Base-by-base conservation (phyloP, 768 basidiomycete genomes). In the Mycena leptocephala region DNA sequence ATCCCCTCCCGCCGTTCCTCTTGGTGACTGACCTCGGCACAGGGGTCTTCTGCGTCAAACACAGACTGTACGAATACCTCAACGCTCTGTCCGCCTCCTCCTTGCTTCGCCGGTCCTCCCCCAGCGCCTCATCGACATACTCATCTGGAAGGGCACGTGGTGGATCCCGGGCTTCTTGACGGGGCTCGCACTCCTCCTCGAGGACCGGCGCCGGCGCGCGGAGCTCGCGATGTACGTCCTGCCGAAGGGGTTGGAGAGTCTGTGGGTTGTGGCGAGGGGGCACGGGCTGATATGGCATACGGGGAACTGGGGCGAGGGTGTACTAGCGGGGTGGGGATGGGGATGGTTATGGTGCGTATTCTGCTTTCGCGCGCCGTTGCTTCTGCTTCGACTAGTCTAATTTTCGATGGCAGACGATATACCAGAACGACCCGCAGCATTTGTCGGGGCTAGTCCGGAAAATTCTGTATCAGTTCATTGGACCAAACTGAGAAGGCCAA, bases 171-270 rank as follows among this genome's bases (percentile, higher is more conserved):
- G 97, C 0, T 87, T 96, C 51, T 84, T 93, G 9, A 88, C 94
- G 11, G 96, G 95, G 14, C 78, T 98, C 13, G 90, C 95, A 10
- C 85, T 99, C 59, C 92, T 98, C 71, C 90, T 97, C 4, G 97
- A 99, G 80, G 97, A 96, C 81, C 94, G 92, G 86, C 90, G 94
- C 80, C 89, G 97, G 24, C 90, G 97, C 5, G 94, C 92, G 1
- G 97, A 99, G 85, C 86, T 99, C 76, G 96, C 97, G 74, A 96
- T 97, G 96, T 96, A 95, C 81, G 94, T 93, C 2, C 85, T 99
- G 33, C 97, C 97, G 5, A 95, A 96, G 83, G 95, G 92, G 0
- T 83, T 99, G 46, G 97, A 99, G 87, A 96, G 95, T 65, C 92
- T 91, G n/a, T 99, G 97, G 97, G 88, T 93, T 0, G 92, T 93